Conservation (phyloP, 2,329 filamentous ascomycete species). For the Eutypella sp. region DNA sequence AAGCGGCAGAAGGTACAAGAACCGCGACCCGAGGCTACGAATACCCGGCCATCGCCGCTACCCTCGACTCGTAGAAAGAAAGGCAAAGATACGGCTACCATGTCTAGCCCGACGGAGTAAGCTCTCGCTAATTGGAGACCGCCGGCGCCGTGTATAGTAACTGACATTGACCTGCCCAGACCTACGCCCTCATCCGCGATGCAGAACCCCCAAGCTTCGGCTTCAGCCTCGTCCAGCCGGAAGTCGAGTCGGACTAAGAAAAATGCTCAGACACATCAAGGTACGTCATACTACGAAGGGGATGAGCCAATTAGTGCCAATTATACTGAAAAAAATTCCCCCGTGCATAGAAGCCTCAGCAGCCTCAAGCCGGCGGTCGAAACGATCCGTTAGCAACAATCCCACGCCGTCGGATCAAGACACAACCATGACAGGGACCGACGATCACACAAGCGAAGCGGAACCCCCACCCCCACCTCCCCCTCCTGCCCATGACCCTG, state of each 20-base stretch:
- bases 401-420: slow-evolving; percentile 51
- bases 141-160: slow-evolving; percentile 21
- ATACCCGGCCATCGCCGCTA: slow-evolving; percentile 31
- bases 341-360: slow-evolving; percentile 25
- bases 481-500: slow-evolving; percentile 36
- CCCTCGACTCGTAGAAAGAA: slow-evolving; percentile 49
- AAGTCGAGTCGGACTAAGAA: slow-evolving; percentile 72
- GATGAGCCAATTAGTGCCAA: background rate
- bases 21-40: slow-evolving; percentile 27
- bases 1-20: slow-evolving; percentile 67
- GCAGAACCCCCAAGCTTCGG: slow-evolving; percentile 44
- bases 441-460: slow-evolving; percentile 45
- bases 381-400: slow-evolving; percentile 47
- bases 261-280: slow-evolving; percentile 40
- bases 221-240: slow-evolving; percentile 62
- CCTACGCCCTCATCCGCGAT: slow-evolving; percentile 62
- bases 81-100: slow-evolving; percentile 57
- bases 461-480: slow-evolving; percentile 39
- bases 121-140: slow-evolving; percentile 23
- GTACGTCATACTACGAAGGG: too few species aligned
- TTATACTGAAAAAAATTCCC: background rate
- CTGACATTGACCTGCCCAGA: slow-evolving; percentile 39
- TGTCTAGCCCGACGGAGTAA: slow-evolving; percentile 68
- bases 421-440: slow-evolving; percentile 65
- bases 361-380: slow-evolving; percentile 39